A percentile compares a stretch with the other conserved stretches of the same genome.
Evolutionary conservation across 441 rosid genomes (phyloP).

Genomic region (Gossypium gossypioides): DNA sequence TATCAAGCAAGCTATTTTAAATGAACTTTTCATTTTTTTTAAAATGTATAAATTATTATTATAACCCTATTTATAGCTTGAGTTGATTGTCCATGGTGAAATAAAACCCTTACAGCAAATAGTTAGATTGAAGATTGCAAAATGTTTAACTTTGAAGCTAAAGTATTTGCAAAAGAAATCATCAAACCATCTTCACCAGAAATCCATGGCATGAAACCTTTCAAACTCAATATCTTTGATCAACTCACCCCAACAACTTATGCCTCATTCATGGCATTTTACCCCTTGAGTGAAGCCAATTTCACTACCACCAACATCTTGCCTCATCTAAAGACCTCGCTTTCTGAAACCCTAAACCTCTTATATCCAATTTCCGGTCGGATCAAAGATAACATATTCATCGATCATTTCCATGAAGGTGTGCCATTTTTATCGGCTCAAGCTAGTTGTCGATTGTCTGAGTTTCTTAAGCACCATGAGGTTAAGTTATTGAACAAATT

Average conservation of each 20-base stretch:
- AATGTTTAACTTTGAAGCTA: background rate
- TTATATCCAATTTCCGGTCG: background rate
- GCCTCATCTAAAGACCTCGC: background rate
- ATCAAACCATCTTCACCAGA: background rate
- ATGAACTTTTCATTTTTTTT: too few relatives aligned
- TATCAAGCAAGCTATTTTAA: too few relatives aligned
- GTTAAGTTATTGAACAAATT: background rate
- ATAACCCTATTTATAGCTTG: background rate
- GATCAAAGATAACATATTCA: background rate
- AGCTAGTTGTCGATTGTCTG: background rate
- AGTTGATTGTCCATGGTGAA: background rate
- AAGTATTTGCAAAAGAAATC: background rate
- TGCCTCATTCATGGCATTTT: background rate
- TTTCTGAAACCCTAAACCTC: background rate
- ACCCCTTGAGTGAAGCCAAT: background rate
- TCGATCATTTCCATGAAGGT: background rate
- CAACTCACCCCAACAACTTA: background rate
- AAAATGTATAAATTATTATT: too few relatives aligned
- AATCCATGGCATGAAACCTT: background rate
- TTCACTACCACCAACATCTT: background rate
- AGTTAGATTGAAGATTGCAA: background rate
- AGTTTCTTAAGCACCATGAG: constrained; percentile 1
- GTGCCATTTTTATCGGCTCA: background rate
- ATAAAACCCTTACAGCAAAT: background rate
- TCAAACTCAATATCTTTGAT: background rate